Conservation (phyloP, 108 stramenopile genomes). For the Nitzschia palea region DNA sequence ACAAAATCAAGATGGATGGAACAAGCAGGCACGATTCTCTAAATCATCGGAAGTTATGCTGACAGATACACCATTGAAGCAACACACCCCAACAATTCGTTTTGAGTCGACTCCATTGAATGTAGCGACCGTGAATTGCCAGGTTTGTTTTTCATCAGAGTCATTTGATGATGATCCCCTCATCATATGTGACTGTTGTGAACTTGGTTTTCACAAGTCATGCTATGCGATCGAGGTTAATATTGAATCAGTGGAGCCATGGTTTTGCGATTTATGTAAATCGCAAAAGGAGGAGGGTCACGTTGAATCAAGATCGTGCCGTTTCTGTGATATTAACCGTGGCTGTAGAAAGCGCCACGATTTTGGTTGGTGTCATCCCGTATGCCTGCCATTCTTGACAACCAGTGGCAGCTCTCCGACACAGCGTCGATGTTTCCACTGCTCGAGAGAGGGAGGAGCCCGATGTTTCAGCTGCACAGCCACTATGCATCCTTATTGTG, state of each 20-base stretch:
- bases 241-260: constrained; percentile 32
- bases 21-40: too few relatives aligned
- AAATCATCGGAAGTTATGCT: too few relatives aligned
- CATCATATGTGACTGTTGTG: constrained; percentile 64
- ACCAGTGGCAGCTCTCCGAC: constrained; percentile 3
- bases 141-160: constrained; percentile 39
- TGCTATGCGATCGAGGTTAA: constrained; percentile 44
- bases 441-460: constrained; percentile 17
- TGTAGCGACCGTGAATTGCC: too few relatives aligned
- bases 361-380: constrained; percentile 26
- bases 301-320: constrained; percentile 3
- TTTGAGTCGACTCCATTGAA: too few relatives aligned
- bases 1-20: too few relatives aligned
- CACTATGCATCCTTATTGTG: constrained; percentile 39
- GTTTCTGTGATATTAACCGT: constrained; percentile 9
- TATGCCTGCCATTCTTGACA: constrained; percentile 14
- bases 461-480: constrained; percentile 20
- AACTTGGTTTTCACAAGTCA: constrained; percentile 49
- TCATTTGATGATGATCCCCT: constrained; percentile 47
- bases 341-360: constrained; percentile 22
- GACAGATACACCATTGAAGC: too few relatives aligned
- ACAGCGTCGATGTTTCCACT: constrained; percentile 7
- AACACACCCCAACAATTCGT: too few relatives aligned
- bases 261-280: constrained; percentile 53
- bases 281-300: constrained; percentile 1